Evolutionary conservation across 805 yeast species (phyloP).

Genomic region (Candida corydali): DNA sequence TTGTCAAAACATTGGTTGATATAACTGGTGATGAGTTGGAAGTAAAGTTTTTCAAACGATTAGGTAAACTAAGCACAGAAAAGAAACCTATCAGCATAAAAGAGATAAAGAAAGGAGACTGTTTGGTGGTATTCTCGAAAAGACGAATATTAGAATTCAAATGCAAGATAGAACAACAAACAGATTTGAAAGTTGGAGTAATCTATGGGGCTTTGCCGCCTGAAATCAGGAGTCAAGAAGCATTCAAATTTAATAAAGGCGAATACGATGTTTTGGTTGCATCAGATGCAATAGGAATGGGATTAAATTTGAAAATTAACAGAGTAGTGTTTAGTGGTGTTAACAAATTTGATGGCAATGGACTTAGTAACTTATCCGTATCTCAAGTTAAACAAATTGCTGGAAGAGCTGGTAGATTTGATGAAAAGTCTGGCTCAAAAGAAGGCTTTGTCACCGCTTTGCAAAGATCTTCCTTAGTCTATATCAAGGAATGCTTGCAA

Average conservation of each 20-base stretch:
- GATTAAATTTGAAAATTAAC: conserved; percentile 79
- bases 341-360: conserved; percentile 66
- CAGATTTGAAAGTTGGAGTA: conserved; percentile 72
- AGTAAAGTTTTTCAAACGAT: conserved; percentile 67
- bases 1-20: conserved; percentile 54
- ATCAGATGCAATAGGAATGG: conserved; percentile 98
- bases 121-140: conserved; percentile 84
- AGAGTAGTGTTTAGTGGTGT: conserved; percentile 71
- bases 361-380: conserved; percentile 42
- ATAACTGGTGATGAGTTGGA: conserved; percentile 78
- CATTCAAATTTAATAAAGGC: conserved; percentile 73
- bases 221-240: conserved; percentile 85
- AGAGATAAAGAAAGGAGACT: conserved; percentile 68
- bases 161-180: conserved; percentile 59
- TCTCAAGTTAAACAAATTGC: conserved; percentile 88
- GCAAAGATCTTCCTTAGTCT: conserved; percentile 36
- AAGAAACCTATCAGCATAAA: conserved; percentile 26
- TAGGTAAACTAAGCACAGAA: conserved; percentile 66
- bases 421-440: conserved; percentile 27
- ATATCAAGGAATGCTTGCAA: conserved; percentile 45
- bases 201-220: conserved; percentile 96
- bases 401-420: conserved; percentile 91
- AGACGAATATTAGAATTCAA: conserved; percentile 65
- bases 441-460: conserved; percentile 55
- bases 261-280: conserved; percentile 83